Conservation (phyloP, 2,329 filamentous ascomycete species). For the Lachnellula willkommii region DNA sequence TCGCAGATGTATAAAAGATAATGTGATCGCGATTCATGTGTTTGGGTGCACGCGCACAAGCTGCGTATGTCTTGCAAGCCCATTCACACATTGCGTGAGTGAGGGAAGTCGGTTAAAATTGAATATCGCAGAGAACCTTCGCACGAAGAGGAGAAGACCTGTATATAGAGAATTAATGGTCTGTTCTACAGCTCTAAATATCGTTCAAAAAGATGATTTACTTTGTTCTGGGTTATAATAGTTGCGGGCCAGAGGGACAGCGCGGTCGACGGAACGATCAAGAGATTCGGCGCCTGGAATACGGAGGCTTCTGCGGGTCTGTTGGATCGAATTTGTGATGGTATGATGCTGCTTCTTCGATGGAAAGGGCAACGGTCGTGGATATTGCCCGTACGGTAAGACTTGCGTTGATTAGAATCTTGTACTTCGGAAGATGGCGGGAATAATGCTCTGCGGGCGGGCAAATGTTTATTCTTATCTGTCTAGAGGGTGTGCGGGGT, state of each 20-base stretch:
- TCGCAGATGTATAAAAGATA: constrained; percentile 8
- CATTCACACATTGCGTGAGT: constrained; percentile 16
- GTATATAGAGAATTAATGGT: constrained; percentile 16
- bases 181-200: constrained; percentile 13
- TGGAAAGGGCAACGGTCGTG: constrained; percentile 3
- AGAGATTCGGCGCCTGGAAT: background rate
- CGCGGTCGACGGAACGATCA: constrained; percentile 2
- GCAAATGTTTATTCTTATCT: background rate
- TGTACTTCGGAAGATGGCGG: no score
- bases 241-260: constrained; percentile 1
- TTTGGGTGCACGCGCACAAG: constrained; percentile 12
- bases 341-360: constrained; percentile 5
- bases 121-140: constrained; percentile 10
- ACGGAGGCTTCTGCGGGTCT: constrained; percentile 8
- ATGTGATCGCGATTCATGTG: constrained; percentile 14
- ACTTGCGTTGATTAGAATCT: constrained; percentile 3
- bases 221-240: constrained; percentile 10
- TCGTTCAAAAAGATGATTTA: constrained; percentile 11
- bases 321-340: constrained; percentile 8
- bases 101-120: constrained; percentile 13
- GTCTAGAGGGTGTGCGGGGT: background rate
- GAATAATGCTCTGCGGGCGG: no score
- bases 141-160: constrained; percentile 14
- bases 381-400: constrained; percentile 8
- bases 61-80: constrained; percentile 17